Evolutionary conservation across 148 eudicot genomes (phyloP), one percentile per base, ranked within the genome.

Genomic region (Cornus florida): DNA sequence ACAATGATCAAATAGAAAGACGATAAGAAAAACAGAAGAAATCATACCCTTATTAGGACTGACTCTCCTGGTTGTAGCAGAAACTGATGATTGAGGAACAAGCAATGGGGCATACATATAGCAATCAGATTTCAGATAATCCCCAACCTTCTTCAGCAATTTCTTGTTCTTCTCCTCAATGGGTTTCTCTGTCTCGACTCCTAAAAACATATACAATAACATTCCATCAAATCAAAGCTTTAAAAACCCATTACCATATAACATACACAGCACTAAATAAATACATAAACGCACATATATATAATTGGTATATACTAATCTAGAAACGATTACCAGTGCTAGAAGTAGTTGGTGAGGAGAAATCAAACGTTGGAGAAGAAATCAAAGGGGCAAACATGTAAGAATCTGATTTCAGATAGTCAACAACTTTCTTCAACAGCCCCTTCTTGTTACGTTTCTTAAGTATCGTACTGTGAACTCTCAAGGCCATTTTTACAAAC

Each of bases 381-480:
- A 78, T 20, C 77, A 83, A 39, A 39, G 86, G 84, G 11, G 82
- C 78, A 78, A 79, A 83, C 84, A 86, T 77, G 78, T 78, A 83
- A 62, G 64, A 22, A 75, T 83, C 84, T 3, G 78, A 83, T 43
- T 72, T 83, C 24, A 86, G 64, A 66, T 81, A 86, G 35, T 69
- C 76, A 69, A 78, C 22, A 41, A 86, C 41, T 75, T 77, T 81
- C 16, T 75, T 72, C 19, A 86, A 19, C n/a, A 75, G 33, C n/a
- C 35, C 13, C 38, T 78, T 86, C 78, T 75, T 53, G 67, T 10
- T 69, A 14, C 7, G 65, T 77, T 81, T 83, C 69, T 71, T 81
- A 22, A 72, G 38, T 24, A 57, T 64, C 46, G 60, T 77, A 65
- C 67, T 81, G 76, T 35, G 70, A 11, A 75, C 69, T 66, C 82